phyloP scores from a whole-genome alignment of 345 rosid genomes.

The Melaleuca quinquenervia region DNA sequence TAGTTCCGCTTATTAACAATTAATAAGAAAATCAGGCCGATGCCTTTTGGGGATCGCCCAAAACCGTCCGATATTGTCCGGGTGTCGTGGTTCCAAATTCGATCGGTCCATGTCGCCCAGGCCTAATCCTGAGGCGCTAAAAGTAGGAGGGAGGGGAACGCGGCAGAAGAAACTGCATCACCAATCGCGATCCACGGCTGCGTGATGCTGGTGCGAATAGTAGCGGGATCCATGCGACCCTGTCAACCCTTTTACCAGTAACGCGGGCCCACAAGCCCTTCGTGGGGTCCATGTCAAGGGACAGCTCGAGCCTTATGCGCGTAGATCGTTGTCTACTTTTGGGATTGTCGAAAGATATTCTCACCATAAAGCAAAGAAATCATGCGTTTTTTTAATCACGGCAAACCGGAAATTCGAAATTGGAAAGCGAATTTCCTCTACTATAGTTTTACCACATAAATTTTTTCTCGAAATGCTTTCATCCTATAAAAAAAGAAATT shows the following conservation, averaged over 20 bases:
- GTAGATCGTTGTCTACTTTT: not conserved
- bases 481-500: not conserved
- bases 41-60: too few species aligned
- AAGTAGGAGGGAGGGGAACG: too few species aligned
- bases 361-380: not conserved
- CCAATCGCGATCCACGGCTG: not conserved
- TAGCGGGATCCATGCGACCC: not conserved
- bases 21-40: too few species aligned
- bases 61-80: too few species aligned
- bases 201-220: not conserved
- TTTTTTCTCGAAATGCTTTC: not conserved
- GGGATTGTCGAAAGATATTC: not conserved
- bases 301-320: not conserved
- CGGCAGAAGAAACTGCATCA: not conserved
- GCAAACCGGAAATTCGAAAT: not conserved
- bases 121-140: too few species aligned
- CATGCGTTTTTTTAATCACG: not conserved
- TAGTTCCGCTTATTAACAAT: too few species aligned
- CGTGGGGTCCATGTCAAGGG: not conserved
- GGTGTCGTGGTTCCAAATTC: too few species aligned
- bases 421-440: not conserved
- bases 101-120: too few species aligned
- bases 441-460: not conserved
- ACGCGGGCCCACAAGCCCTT: not conserved
- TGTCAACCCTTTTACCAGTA: not conserved